Evolutionary conservation across 176 grass and related monocot genomes (phyloP).

Genomic region (Cocos nucifera): DNA sequence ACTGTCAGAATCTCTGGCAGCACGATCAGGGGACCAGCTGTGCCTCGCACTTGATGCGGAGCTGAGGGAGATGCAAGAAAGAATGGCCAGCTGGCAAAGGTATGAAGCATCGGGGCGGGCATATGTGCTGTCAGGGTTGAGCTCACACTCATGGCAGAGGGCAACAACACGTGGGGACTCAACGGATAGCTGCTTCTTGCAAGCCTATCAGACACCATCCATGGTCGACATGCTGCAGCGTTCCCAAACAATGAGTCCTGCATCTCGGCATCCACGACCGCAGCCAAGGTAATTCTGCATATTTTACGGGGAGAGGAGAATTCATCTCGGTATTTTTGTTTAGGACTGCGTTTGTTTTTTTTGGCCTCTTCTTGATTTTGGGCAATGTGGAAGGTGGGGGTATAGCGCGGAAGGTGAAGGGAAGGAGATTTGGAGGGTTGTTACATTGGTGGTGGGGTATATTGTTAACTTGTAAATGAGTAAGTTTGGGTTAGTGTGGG

Average conservation of each 20-base stretch:
- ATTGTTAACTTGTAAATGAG: too few relatives aligned
- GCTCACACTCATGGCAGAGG: conserved; percentile 46
- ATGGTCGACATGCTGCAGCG: conserved; percentile 84
- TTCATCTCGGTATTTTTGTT: too few relatives aligned
- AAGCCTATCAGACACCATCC: conserved; percentile 75
- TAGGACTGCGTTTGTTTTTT: too few relatives aligned
- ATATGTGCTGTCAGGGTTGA: conserved; percentile 40
- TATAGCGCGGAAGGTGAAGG: too few relatives aligned
- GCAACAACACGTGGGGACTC: conserved; percentile 48
- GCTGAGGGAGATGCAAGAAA: conserved; percentile 44
- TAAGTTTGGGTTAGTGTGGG: too few relatives aligned
- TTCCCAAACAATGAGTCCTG: conserved; percentile 40
- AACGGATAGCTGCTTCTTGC: conserved; percentile 46
- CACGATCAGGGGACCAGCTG: conserved; percentile 5
- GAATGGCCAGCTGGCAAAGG: conserved; percentile 16
- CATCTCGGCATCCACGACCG: conserved; percentile 8
- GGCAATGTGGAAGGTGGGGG: too few relatives aligned
- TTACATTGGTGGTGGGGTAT: too few relatives aligned
- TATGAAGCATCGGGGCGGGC: conserved; percentile 37
- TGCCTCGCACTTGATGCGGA: conserved; percentile 29
- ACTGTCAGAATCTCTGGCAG: conserved; percentile 10
- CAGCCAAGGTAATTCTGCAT: neutral
- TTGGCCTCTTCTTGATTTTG: too few relatives aligned
- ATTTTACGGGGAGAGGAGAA: too few relatives aligned
- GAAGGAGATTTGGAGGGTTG: too few relatives aligned